Base-by-base conservation (phyloP, 192 early-diverging fungal species). In the Umbelopsis vinacea region DNA sequence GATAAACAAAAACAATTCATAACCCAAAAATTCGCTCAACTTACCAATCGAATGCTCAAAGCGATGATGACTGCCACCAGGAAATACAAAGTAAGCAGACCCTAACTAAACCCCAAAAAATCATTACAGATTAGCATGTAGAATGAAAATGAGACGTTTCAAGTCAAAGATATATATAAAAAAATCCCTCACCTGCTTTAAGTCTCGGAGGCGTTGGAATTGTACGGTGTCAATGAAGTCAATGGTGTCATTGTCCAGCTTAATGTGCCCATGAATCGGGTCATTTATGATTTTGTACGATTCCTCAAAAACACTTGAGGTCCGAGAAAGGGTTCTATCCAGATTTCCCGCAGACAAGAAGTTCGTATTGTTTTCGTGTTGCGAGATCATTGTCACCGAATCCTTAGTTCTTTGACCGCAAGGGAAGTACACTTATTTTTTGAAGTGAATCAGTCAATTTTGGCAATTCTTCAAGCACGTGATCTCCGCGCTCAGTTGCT, bases 151-250 rank as follows among this genome's bases (percentile, higher is more conserved):
- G 2, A 72, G 26, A 29, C 15, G 10, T 26, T 29, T 29, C 29
- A 29, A 2, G 1, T 29, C 29, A 3, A 50, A 33, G 15, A 7
- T 12, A 43, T 11, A 11, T 43, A 43, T 4, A 6, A 43, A 43
- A 43, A 43, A 43, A 12, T 4, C 40, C 37, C 52, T 66, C 76
- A 89, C 79, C 79, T 95, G 96, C 76, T 96, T 98, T 21, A 98
- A 78, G 71, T 95, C 88, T n/a, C 97, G 90, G 66, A 98, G 86
- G 29, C 97, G 85, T 79, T 99, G 97, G 74, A 99, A 99, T 84
- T 99, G 95, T 9, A 92, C 89, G 12, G 97, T 99, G 72, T 99
- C 97, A 24, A 97, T 93, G 46, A 91, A 81, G 43, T 89, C 79
- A 23, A 95, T 79, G 52, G 79, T 81, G 46, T 84, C 77, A 45